phyloP scores from a whole-genome alignment of 331 rosid genomes.

The Arachis monticola region DNA sequence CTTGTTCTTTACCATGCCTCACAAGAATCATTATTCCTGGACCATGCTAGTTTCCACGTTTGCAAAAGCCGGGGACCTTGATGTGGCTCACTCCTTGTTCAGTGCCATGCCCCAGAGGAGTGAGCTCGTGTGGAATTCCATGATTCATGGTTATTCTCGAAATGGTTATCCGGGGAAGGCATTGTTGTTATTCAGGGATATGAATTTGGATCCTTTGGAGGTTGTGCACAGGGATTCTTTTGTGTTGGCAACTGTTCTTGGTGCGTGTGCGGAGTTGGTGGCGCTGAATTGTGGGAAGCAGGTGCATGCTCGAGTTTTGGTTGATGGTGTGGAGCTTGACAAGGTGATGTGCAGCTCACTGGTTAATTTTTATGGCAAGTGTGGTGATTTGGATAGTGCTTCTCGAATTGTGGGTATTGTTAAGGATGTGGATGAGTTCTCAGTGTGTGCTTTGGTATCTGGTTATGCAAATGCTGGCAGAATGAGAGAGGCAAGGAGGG shows the following conservation, averaged over 20 bases:
- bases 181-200: slow-evolving; percentile 54
- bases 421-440: slow-evolving; percentile 74
- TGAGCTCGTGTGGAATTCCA: slow-evolving; percentile 65
- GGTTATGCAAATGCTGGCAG: slow-evolving; percentile 69
- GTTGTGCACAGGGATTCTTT: slow-evolving; percentile 47
- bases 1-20: slow-evolving; percentile 63
- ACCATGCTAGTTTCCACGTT: slow-evolving; percentile 60
- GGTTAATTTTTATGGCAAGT: slow-evolving; percentile 68
- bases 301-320: slow-evolving; percentile 68
- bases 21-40: slow-evolving; percentile 64
- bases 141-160: slow-evolving; percentile 66
- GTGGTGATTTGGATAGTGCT: slow-evolving; percentile 74
- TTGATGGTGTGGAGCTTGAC: slow-evolving; percentile 60
- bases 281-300: slow-evolving; percentile 75
- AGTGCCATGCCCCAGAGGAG: slow-evolving; percentile 64
- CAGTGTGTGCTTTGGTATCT: slow-evolving; percentile 70
- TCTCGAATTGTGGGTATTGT: slow-evolving; percentile 48
- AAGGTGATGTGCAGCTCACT: slow-evolving; percentile 64
- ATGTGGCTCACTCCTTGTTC: slow-evolving; percentile 58
- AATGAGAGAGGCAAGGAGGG: slow-evolving; percentile 71
- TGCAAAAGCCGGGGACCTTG: slow-evolving; percentile 59
- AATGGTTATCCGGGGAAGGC: slow-evolving; percentile 60
- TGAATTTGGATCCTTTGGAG: slow-evolving; percentile 59
- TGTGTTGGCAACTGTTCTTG: slow-evolving; percentile 61
- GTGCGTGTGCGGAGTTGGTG: slow-evolving; percentile 65